Evolutionary conservation across 805 yeast genomes (phyloP).

Genomic region (Nakazawaea anatomiae): DNA sequence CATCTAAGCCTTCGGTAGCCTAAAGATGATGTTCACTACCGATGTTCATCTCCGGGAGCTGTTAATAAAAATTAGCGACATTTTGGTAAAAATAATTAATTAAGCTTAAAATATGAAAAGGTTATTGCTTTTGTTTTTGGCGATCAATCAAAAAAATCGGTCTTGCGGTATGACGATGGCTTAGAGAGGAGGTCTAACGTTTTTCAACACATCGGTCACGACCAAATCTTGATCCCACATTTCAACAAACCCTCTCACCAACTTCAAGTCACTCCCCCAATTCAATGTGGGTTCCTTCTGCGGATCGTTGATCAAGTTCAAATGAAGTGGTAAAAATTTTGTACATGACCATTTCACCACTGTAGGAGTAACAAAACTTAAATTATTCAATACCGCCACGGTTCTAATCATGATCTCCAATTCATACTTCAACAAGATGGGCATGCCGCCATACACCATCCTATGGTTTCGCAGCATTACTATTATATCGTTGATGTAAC

Average conservation of each 20-base stretch:
- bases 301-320: constrained; percentile 29
- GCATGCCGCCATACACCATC: constrained; percentile 45
- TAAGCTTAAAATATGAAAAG: not conserved
- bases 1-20: too few relatives aligned
- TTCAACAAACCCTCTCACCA: constrained; percentile 34
- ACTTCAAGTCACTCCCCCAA: constrained; percentile 48
- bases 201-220: constrained; percentile 43
- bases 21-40: too few relatives aligned
- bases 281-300: constrained; percentile 44
- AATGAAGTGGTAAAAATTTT: constrained; percentile 41
- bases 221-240: constrained; percentile 43
- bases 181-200: constrained; percentile 47
- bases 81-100: too few relatives aligned
- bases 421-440: constrained; percentile 39
- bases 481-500: constrained; percentile 53
- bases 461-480: constrained; percentile 50
- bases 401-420: constrained; percentile 32
- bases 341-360: constrained; percentile 45
- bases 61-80: too few relatives aligned
- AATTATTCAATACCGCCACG: constrained; percentile 35
- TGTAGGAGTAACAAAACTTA: constrained; percentile 44
- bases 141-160: not conserved
- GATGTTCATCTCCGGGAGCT: too few relatives aligned
- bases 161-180: not conserved
- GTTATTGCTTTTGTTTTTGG: too few relatives aligned